Evolutionary conservation across 768 basidiomycete genomes (phyloP).

Genomic region (Suillus luteus): DNA sequence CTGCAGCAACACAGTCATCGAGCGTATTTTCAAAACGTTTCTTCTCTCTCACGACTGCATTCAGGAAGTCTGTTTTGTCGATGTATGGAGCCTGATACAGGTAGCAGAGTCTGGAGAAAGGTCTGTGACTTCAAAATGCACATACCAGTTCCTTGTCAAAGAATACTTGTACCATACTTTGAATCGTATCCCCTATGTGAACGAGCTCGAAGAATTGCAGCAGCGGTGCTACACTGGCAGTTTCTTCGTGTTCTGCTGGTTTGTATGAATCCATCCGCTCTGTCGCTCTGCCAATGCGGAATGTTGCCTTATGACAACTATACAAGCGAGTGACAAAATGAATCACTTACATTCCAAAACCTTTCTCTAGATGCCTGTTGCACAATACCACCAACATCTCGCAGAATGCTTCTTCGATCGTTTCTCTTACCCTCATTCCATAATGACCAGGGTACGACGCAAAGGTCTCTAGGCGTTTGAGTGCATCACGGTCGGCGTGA

Average conservation of each 20-base stretch:
- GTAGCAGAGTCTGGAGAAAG: conserved; percentile 4
- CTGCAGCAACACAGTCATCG: conserved; percentile 92
- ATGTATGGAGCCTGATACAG: conserved; percentile 73
- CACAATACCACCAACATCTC: conserved; percentile 77
- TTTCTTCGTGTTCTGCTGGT: conserved; percentile 82
- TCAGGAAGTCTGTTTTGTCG: conserved; percentile 91
- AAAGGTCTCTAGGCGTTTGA: conserved; percentile 93
- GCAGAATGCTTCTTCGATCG: conserved; percentile 92
- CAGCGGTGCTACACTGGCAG: conserved; percentile 85
- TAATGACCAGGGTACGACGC: conserved; percentile 83
- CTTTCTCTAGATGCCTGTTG: conserved; percentile 76
- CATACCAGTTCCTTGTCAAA: conserved; percentile 94
- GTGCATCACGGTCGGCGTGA: conserved; percentile 86
- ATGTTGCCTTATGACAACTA: conserved; percentile 5
- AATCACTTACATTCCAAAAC: conserved; percentile 69
- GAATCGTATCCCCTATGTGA: conserved; percentile 95
- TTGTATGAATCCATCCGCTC: conserved; percentile 89
- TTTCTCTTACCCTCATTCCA: conserved; percentile 86
- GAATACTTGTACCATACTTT: conserved; percentile 97
- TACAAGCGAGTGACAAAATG: background rate
- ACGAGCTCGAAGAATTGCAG: conserved; percentile 98
- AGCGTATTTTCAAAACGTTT: conserved; percentile 91
- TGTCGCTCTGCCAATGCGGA: conserved; percentile 60
- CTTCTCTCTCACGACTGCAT: conserved; percentile 92
- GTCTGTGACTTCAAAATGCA: background rate